Evolutionary conservation across 257 asterid species (phyloP).

Genomic region (Thymus quinquecostatus): DNA sequence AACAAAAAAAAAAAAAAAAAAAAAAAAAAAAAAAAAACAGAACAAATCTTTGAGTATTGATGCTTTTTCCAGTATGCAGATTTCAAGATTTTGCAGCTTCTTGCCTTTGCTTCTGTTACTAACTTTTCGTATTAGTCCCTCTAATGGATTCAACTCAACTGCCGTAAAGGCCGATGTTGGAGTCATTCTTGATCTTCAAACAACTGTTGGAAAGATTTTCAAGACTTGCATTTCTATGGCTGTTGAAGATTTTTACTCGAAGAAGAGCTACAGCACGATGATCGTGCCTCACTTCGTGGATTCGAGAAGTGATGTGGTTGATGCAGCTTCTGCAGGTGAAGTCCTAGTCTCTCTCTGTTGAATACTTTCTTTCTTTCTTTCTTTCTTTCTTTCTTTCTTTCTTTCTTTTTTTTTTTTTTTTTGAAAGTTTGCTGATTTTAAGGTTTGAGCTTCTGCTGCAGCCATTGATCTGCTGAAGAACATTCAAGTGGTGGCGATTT

Average conservation of each 20-base stretch:
- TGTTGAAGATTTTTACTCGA: conserved; percentile 43
- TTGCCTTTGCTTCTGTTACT: conserved; percentile 20
- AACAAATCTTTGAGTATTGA: not conserved
- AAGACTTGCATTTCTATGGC: conserved; percentile 46
- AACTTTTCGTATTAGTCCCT: conserved; percentile 17
- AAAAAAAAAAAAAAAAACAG: too few relatives aligned
- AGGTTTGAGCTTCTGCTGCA: not conserved
- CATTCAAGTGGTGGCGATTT: conserved; percentile 45
- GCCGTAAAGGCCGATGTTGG: conserved; percentile 44
- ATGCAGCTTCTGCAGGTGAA: conserved; percentile 46
- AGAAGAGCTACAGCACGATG: conserved; percentile 25
- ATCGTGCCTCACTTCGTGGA: conserved; percentile 45
- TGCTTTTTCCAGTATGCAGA: conserved; percentile 22
- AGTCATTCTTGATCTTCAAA: conserved; percentile 43
- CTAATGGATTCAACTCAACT: conserved; percentile 13
- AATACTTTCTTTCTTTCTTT: too few relatives aligned
- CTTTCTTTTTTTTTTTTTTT: too few relatives aligned
- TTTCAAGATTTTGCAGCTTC: not conserved
- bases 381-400: too few relatives aligned
- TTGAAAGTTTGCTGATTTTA: not conserved
- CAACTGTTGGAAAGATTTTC: conserved; percentile 35
- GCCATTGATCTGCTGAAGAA: conserved; percentile 57
- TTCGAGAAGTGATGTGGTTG: conserved; percentile 36
- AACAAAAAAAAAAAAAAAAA: too few relatives aligned
- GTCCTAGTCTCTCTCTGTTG: not conserved